Conservation (phyloP, 495 filamentous ascomycete genomes). For the Ramalina intermedia region DNA sequence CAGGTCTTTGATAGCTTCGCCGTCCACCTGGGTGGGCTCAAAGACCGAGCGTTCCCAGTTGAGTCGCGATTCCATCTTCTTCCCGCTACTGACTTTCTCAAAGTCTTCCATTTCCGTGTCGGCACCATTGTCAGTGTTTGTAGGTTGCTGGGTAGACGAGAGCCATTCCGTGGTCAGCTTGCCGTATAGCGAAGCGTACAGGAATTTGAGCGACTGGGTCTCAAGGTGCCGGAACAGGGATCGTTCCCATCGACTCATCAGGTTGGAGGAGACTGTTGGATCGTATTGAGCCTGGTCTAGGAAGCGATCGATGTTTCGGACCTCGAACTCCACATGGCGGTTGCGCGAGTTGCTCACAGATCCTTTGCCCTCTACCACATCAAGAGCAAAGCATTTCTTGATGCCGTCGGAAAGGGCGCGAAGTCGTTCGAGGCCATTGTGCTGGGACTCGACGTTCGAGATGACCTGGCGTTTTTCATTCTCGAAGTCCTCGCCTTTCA, state of each 20-base stretch:
- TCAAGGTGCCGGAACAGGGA: constrained; percentile 23
- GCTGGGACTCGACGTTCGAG: constrained; percentile 14
- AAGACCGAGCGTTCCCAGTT: constrained; percentile 36
- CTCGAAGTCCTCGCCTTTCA: constrained; percentile 28
- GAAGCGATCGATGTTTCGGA: constrained; percentile 32
- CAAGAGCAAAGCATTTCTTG: constrained; percentile 24
- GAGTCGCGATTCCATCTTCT: constrained; percentile 42
- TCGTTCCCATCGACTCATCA: constrained; percentile 25
- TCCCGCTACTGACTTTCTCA: constrained; percentile 12
- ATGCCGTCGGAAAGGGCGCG: constrained; percentile 26
- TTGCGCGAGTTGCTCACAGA: constrained; percentile 13
- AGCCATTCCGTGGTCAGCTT: constrained; percentile 45
- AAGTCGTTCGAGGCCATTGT: constrained; percentile 22
- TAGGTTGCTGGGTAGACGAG: constrained; percentile 12
- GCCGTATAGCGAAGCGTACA: constrained; percentile 35
- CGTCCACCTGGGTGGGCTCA: constrained; percentile 25
- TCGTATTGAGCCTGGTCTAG: constrained; percentile 30
- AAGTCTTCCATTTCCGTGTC: constrained; percentile 7
- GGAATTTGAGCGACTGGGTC: constrained; percentile 30
- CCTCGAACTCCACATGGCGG: constrained; percentile 24
- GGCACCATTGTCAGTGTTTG: constrained; percentile 11
- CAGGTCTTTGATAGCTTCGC: constrained; percentile 17
- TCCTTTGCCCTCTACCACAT: constrained; percentile 11
- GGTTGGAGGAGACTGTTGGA: constrained; percentile 24
- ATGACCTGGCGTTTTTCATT: constrained; percentile 21